Evolutionary conservation across 805 yeast genomes (phyloP).

Genomic region (Hanseniaspora lachancei): DNA sequence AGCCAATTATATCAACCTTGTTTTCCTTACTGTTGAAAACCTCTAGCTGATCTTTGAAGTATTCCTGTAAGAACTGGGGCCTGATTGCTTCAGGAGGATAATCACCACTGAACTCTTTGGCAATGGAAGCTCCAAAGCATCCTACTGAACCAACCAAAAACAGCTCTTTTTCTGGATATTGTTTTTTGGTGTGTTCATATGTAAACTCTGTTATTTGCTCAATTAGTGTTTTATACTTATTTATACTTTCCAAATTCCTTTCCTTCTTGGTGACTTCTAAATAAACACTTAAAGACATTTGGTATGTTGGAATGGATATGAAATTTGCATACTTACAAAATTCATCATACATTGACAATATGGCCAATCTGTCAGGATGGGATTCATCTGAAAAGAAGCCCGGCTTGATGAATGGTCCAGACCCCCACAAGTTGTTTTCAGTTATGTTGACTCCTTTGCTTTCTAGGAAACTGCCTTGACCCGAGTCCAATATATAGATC

Average conservation of each 20-base stretch:
- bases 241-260: slow-evolving; percentile 10
- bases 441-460: not conserved
- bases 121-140: slow-evolving; percentile 27
- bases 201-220: slow-evolving; percentile 18
- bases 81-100: slow-evolving; percentile 30
- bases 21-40: slow-evolving; percentile 37
- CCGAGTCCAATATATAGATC: not conserved
- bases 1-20: slow-evolving; percentile 41
- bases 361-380: not conserved
- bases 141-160: slow-evolving; percentile 48
- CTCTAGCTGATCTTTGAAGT: slow-evolving; percentile 28
- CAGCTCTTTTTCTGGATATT: not conserved
- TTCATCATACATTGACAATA: not conserved
- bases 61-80: slow-evolving; percentile 17
- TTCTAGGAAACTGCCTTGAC: slow-evolving; percentile 8
- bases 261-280: not conserved
- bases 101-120: slow-evolving; percentile 56
- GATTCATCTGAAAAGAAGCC: not conserved
- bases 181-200: not conserved
- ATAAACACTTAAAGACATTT: not conserved
- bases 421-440: slow-evolving; percentile 5
- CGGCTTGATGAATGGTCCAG: slow-evolving; percentile 2
- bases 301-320: slow-evolving; percentile 10
- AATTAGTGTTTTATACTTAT: slow-evolving; percentile 19
- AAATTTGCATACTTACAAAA: not conserved